Evolutionary conservation across 257 asterid genomes (phyloP).

Genomic region (Osmanthus fragrans): DNA sequence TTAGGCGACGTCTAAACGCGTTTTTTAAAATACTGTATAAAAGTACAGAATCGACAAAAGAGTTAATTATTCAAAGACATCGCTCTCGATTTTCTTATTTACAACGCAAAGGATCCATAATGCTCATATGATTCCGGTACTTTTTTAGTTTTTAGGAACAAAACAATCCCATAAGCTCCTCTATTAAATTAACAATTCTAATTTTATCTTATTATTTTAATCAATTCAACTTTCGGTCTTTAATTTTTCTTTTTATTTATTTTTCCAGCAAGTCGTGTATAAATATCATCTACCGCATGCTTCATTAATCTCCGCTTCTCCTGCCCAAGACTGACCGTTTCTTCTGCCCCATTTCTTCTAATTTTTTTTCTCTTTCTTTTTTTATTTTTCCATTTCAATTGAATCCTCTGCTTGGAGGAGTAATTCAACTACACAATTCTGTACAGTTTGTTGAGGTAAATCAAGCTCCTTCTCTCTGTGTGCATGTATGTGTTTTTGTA

Average conservation of each 20-base stretch:
- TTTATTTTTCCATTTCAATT: slow-evolving; percentile 2
- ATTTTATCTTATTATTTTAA: not conserved
- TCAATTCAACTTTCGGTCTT: not conserved
- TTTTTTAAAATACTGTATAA: too few species aligned
- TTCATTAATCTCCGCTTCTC: slow-evolving; percentile 24
- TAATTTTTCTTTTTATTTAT: not conserved
- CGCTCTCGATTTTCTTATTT: not conserved
- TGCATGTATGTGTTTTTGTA: not conserved
- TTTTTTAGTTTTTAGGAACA: not conserved
- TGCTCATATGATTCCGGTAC: not conserved
- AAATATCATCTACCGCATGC: not conserved
- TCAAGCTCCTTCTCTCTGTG: not conserved
- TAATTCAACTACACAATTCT: not conserved
- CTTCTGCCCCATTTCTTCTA: slow-evolving; percentile 13
- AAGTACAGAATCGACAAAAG: not conserved
- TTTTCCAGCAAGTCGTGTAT: not conserved
- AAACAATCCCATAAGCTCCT: not conserved
- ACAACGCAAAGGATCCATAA: not conserved
- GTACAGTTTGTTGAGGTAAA: slow-evolving; percentile 36
- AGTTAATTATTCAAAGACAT: not conserved
- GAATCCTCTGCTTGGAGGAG: not conserved
- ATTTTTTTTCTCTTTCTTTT: not conserved
- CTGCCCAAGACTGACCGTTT: slow-evolving; percentile 30
- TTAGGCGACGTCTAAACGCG: too few species aligned
- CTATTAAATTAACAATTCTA: not conserved